Evolutionary conservation across 208 protist genomes (phyloP).

Genomic region (Crithidia mellificae): DNA sequence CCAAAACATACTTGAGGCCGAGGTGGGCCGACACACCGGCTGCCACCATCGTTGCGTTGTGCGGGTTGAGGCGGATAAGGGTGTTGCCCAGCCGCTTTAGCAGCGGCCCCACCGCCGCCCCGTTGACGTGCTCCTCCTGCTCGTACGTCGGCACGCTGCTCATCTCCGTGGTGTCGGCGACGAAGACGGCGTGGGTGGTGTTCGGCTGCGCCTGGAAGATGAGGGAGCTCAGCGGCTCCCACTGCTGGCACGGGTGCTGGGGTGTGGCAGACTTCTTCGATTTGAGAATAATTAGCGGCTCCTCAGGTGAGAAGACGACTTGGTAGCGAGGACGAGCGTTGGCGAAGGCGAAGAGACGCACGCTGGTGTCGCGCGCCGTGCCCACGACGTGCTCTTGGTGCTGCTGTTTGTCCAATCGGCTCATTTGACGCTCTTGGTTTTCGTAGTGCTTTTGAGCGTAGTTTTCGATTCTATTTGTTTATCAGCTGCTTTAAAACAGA

Average conservation of each 20-base stretch:
- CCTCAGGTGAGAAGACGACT: slow-evolving; percentile 72
- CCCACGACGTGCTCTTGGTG: slow-evolving; percentile 64
- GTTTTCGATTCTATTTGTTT: neutral
- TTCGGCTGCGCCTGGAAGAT: slow-evolving; percentile 70
- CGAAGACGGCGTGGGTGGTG: slow-evolving; percentile 75
- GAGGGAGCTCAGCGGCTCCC: slow-evolving; percentile 57
- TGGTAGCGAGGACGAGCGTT: slow-evolving; percentile 68
- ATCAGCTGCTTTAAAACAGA: too few species aligned
- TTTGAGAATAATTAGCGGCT: slow-evolving; percentile 75
- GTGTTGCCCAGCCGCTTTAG: slow-evolving; percentile 69
- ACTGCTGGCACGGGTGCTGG: slow-evolving; percentile 77
- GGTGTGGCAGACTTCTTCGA: slow-evolving; percentile 39
- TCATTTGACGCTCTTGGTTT: slow-evolving; percentile 39
- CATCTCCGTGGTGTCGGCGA: slow-evolving; percentile 59
- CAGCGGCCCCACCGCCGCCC: slow-evolving; percentile 47
- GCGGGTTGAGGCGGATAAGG: slow-evolving; percentile 68
- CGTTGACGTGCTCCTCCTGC: slow-evolving; percentile 60
- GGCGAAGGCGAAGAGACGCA: slow-evolving; percentile 78
- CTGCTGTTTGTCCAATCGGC: slow-evolving; percentile 67
- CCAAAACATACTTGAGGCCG: slow-evolving; percentile 71
- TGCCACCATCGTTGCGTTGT: slow-evolving; percentile 72
- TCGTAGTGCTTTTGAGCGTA: neutral
- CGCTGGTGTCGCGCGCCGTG: slow-evolving; percentile 54
- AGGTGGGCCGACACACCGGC: slow-evolving; percentile 60
- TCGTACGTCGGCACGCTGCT: slow-evolving; percentile 31